Base-by-base conservation (phyloP, 768 basidiomycete genomes). In the Agaricus sinodeliciosus region DNA sequence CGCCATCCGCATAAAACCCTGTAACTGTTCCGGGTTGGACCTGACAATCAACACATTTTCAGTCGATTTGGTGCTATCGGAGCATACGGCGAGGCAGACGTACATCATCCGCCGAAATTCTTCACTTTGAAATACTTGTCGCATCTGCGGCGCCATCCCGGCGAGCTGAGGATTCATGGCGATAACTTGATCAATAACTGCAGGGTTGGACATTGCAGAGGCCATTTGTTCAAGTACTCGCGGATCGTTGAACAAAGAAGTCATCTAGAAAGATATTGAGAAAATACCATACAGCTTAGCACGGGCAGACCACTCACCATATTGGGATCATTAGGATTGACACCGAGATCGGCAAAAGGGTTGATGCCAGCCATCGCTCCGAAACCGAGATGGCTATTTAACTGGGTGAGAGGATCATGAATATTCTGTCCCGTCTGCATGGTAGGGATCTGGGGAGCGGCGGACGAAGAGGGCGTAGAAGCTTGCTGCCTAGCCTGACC, bases 351-450 rank as follows among this genome's bases (percentile, higher is more conserved):
- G 0, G 86, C 77, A 62, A 99, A 98, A 0, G 96, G 95, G 61
- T 98, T 97, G 64, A 94, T 74, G 4, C 89, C 87, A 0, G 87
- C 87, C 80, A 90, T 81, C 15, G 80, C 73, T 1, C 90, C 91
- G 58, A 84, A 90, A 0, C 85, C 89, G 67, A 81, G 69, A 61
- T 85, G 82, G 13, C 84, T 75, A 64, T 94, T 94, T 47, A 92
- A 76, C 52, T 81, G 85, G 0, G 90, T 92, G 54, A 93, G 81
- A 0, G 90, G 92, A 67, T 94, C 90, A 57, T 84, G 80, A 1
- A 83, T 84, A 63, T 91, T 91, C 74, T 95, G 90, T 2, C 94
- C 95, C 0, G 94, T 78, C 60, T 91, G 90, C 90, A 96, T 93
- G 9, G 79, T 77, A 13, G 94, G 93, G 16, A 92, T 72, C 31